A percentile compares a stretch with the other conserved stretches of the same genome.
Conservation (phyloP, 2,329 filamentous ascomycete species). For the Talaromyces sp. region DNA sequence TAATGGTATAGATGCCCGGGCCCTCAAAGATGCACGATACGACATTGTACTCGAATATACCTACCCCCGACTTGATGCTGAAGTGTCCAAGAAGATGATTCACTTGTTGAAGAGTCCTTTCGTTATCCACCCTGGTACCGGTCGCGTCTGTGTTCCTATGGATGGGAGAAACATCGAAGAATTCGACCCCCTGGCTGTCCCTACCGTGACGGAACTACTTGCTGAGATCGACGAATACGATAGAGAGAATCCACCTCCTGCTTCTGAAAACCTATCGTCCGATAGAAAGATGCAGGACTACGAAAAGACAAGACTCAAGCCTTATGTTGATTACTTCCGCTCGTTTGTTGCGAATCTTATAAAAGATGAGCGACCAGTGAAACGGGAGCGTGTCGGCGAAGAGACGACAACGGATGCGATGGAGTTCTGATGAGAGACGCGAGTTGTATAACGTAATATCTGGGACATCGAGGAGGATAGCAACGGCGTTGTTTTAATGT, state of each 20-base stretch:
- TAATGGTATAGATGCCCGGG: slow-evolving; percentile 67
- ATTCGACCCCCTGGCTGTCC: slow-evolving; percentile 86
- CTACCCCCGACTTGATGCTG: slow-evolving; percentile 92
- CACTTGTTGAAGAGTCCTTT: slow-evolving; percentile 97
- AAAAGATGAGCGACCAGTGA: slow-evolving; percentile 64
- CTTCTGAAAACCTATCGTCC: slow-evolving; percentile 36
- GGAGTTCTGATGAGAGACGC: slow-evolving; percentile 56
- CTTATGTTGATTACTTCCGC: slow-evolving; percentile 86
- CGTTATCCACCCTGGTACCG: slow-evolving; percentile 91
- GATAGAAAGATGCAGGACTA: slow-evolving; percentile 68
- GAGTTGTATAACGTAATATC: neutral
- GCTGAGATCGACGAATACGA: slow-evolving; percentile 83
- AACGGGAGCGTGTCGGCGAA: slow-evolving; percentile 48
- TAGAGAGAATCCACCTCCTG: slow-evolving; percentile 40
- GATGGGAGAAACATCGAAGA: slow-evolving; percentile 69
- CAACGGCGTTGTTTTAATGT: slow-evolving; percentile 2
- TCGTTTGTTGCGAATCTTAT: slow-evolving; percentile 74
- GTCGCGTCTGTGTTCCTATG: slow-evolving; percentile 92
- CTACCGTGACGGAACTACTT: slow-evolving; percentile 78
- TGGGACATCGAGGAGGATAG: neutral
- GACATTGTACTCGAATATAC: slow-evolving; percentile 97
- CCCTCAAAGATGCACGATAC: slow-evolving; percentile 84
- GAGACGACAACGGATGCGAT: slow-evolving; percentile 50
- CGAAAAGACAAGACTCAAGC: slow-evolving; percentile 94
- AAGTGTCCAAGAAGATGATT: slow-evolving; percentile 96